Evolutionary conservation across 2,329 filamentous ascomycete species (phyloP).

Genomic region (Cytospora piceae): DNA sequence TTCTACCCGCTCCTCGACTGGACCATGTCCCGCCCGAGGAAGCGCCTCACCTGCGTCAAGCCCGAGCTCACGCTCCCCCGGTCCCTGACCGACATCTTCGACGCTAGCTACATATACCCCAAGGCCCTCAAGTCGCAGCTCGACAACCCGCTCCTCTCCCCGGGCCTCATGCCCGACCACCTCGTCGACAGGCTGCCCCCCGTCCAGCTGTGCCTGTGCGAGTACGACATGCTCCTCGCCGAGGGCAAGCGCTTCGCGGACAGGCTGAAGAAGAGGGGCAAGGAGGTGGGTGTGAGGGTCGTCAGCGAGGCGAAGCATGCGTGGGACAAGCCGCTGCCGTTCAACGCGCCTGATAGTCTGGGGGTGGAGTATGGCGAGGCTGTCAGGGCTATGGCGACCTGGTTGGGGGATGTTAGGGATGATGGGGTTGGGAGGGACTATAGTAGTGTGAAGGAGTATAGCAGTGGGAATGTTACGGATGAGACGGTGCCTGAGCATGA

Average conservation of each 20-base stretch:
- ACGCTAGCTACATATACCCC: constrained; percentile 63
- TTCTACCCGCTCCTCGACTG: constrained; percentile 69
- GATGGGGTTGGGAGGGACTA: constrained; percentile 16
- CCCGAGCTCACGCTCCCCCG: constrained; percentile 63
- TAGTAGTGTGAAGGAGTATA: constrained; percentile 10
- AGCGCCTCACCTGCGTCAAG: constrained; percentile 55
- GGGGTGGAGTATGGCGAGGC: constrained; percentile 28
- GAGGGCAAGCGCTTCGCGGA: constrained; percentile 66
- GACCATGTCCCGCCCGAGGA: constrained; percentile 58
- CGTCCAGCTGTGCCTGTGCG: constrained; percentile 64
- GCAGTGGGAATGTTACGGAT: constrained; percentile 15
- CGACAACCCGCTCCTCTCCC: constrained; percentile 59
- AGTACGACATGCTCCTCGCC: constrained; percentile 66
- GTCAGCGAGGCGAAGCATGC: constrained; percentile 63
- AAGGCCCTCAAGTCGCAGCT: constrained; percentile 49
- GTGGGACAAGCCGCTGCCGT: constrained; percentile 63
- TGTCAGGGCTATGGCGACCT: constrained; percentile 24
- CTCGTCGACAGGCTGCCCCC: constrained; percentile 54
- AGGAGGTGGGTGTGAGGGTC: constrained; percentile 53
- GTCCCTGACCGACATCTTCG: constrained; percentile 64
- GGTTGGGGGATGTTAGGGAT: constrained; percentile 20
- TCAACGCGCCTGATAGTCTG: constrained; percentile 21
- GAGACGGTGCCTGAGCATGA: constrained; percentile 7
- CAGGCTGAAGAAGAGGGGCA: constrained; percentile 56
- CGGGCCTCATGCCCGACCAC: constrained; percentile 58